Evolutionary conservation across 23 red algal species (phyloP).

Genomic region (Gracilaria domingensis): DNA sequence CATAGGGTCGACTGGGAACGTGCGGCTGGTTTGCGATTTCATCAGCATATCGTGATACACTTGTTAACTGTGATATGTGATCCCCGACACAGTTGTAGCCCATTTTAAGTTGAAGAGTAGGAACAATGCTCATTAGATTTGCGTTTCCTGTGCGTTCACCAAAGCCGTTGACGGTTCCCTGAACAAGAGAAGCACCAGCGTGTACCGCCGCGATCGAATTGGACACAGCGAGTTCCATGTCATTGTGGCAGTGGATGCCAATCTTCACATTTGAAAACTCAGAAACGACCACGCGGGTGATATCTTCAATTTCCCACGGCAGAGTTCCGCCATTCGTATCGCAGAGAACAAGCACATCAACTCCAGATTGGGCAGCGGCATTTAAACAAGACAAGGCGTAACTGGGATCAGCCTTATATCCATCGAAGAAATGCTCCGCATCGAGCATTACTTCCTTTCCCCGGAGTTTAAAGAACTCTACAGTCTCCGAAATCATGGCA

Average conservation of each 20-base stretch:
- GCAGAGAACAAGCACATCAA: slow-evolving; percentile 93
- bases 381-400: slow-evolving; percentile 84
- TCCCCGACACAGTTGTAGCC: slow-evolving; percentile 69
- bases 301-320: slow-evolving; percentile 87
- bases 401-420: slow-evolving; percentile 64
- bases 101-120: slow-evolving; percentile 89
- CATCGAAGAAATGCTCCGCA: slow-evolving; percentile 99
- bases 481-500: slow-evolving; percentile 91
- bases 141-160: slow-evolving; percentile 99
- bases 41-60: slow-evolving; percentile 87
- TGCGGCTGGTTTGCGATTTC: slow-evolving; percentile 89
- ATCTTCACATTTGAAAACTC: slow-evolving; percentile 64
- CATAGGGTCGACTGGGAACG: slow-evolving; percentile 78
- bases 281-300: slow-evolving; percentile 61
- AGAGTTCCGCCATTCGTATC: slow-evolving; percentile 96
- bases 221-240: slow-evolving; percentile 98
- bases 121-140: slow-evolving; percentile 95
- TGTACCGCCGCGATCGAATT: slow-evolving; percentile 94
- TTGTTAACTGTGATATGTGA: slow-evolving; percentile 70
- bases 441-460: slow-evolving; percentile 95
- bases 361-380: slow-evolving; percentile 84
- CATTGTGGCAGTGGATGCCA: slow-evolving; percentile 99
- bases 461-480: slow-evolving; percentile 67
- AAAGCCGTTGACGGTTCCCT: slow-evolving; percentile 95
- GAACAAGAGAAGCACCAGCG: slow-evolving; percentile 86